Conservation (phyloP, 1,284 basidiomycete genomes). For the Boletus subluridellus region DNA sequence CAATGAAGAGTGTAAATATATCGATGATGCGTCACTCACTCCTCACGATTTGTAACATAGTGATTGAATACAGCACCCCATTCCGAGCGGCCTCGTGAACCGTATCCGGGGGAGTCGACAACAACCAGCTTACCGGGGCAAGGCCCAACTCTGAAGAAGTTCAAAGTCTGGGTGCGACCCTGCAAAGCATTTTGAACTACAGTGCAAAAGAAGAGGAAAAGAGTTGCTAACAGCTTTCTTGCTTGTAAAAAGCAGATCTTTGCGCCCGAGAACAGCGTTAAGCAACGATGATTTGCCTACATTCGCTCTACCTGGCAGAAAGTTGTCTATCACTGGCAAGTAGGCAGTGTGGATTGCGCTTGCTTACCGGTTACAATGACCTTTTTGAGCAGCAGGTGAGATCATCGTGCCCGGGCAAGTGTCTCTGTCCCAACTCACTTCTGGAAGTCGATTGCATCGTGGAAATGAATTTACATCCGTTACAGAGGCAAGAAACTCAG, state of each 20-base stretch:
- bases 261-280: slow-evolving; percentile 62
- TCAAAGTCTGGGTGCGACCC: slow-evolving; percentile 67
- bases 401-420: background rate
- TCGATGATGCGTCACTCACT: slow-evolving; percentile 42
- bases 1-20: background rate
- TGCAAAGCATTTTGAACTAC: slow-evolving; percentile 26
- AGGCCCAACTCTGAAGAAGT: slow-evolving; percentile 64
- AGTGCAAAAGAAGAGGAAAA: background rate
- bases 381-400: slow-evolving; percentile 30
- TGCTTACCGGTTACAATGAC: slow-evolving; percentile 51
- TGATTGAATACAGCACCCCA: slow-evolving; percentile 68
- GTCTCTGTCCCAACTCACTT: slow-evolving; percentile 37
- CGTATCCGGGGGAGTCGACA: slow-evolving; percentile 77
- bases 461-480: slow-evolving; percentile 42
- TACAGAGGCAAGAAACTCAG: slow-evolving; percentile 47
- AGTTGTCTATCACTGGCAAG: background rate
- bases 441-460: slow-evolving; percentile 45
- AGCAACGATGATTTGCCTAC: slow-evolving; percentile 71
- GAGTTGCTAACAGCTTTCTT: slow-evolving; percentile 57
- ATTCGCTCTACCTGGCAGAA: slow-evolving; percentile 53
- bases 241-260: slow-evolving; percentile 56
- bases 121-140: slow-evolving; percentile 56
- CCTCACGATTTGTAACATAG: slow-evolving; percentile 55
- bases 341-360: background rate
- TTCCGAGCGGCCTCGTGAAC: slow-evolving; percentile 63